Conservation (phyloP, 441 rosid species). For the Adansonia madagascariensis region DNA sequence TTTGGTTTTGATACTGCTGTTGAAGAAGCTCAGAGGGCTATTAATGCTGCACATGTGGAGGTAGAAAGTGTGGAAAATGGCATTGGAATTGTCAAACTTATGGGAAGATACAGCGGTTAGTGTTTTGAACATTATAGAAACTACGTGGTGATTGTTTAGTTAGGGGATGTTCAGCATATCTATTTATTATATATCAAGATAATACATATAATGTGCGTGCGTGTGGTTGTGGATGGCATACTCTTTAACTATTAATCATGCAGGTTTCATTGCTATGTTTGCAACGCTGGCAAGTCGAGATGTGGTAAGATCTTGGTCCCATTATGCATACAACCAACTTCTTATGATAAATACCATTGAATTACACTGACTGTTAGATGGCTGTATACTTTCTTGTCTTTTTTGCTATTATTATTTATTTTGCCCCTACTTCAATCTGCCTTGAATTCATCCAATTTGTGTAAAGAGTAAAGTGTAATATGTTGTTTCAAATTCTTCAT, state of each 20-base stretch:
- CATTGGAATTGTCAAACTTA: conserved; percentile 71
- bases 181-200: neutral
- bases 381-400: neutral
- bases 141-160: neutral
- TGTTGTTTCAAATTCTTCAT: neutral
- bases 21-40: conserved; percentile 80
- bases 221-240: conserved; percentile 2
- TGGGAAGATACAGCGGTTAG: conserved; percentile 82
- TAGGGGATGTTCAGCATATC: conserved; percentile 15
- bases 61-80: conserved; percentile 79
- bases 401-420: neutral
- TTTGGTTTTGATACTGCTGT: conserved; percentile 82
- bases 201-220: neutral
- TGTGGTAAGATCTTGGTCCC: conserved; percentile 57
- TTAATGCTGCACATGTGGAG: conserved; percentile 83
- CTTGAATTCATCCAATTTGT: neutral
- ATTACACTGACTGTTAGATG: conserved; percentile 10
- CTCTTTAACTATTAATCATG: conserved; percentile 28
- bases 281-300: conserved; percentile 80
- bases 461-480: neutral
- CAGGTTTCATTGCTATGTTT: conserved; percentile 74
- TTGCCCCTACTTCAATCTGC: neutral
- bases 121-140: conserved; percentile 22
- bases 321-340: conserved; percentile 18
- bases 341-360: conserved; percentile 8